Conservation (phyloP, 345 rosid species). For the Turritis glabra region DNA sequence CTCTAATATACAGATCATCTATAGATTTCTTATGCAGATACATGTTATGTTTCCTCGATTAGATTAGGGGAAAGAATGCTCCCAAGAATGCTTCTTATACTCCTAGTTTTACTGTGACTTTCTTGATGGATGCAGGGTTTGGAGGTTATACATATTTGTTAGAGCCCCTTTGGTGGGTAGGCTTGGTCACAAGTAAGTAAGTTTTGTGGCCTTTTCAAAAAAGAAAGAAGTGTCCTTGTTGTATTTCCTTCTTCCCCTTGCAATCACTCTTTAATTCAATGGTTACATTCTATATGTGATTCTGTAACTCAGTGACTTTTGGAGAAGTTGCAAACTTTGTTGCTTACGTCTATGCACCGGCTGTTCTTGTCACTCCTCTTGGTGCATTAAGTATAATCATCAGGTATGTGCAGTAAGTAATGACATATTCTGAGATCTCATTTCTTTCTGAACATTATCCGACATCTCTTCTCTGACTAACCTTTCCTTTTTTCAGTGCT, state of each 20-base stretch:
- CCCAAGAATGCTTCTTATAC: background rate
- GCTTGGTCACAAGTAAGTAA: conserved; percentile 80
- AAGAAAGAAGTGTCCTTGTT: too few relatives aligned
- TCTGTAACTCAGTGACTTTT: conserved; percentile 55
- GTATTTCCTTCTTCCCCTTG: background rate
- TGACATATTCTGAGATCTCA: background rate
- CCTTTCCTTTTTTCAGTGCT: conserved; percentile 46
- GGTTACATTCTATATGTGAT: background rate
- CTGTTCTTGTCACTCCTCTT: conserved; percentile 88
- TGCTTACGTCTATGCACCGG: conserved; percentile 94
- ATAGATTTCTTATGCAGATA: background rate
- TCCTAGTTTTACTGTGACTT: background rate
- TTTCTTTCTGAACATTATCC: background rate
- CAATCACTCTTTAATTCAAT: background rate
- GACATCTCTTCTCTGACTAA: background rate
- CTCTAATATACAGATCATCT: too few relatives aligned
- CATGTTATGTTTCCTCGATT: background rate
- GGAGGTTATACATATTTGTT: conserved; percentile 90
- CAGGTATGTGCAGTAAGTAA: conserved; percentile 46
- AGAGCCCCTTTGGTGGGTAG: conserved; percentile 98
- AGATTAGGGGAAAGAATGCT: background rate
- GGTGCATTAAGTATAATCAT: conserved; percentile 89
- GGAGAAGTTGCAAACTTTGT: conserved; percentile 94
- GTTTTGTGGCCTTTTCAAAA: too few relatives aligned
- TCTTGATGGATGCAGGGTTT: conserved; percentile 50